Conservation (phyloP, 768 basidiomycete species). For the Kwoniella sp. region DNA sequence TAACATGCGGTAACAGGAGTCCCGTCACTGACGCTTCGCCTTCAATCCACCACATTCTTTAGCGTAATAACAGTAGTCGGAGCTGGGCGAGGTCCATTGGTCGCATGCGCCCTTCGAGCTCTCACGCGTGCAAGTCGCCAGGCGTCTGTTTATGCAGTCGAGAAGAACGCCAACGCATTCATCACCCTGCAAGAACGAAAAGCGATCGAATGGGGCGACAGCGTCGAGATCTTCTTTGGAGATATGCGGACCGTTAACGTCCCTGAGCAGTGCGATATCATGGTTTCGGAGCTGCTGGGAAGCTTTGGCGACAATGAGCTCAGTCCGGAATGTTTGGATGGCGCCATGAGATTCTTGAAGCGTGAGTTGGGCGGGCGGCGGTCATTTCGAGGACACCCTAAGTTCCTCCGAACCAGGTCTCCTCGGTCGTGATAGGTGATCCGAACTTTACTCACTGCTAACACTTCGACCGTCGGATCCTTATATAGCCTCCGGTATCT, state of each 20-base stretch:
- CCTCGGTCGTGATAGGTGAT: conserved; percentile 7
- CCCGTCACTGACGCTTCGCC: neutral
- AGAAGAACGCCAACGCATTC: conserved; percentile 95
- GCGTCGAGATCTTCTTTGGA: conserved; percentile 81
- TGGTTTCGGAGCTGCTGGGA: conserved; percentile 93
- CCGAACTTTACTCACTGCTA: neutral
- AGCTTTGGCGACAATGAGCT: conserved; percentile 99
- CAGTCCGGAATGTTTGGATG: conserved; percentile 96
- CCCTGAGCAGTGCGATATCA: conserved; percentile 85
- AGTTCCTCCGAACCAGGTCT: neutral
- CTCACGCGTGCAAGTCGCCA: conserved; percentile 67
- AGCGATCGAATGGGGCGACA: conserved; percentile 76
- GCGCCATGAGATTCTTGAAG: conserved; percentile 90
- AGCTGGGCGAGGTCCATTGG: conserved; percentile 90
- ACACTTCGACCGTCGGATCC: neutral
- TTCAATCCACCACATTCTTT: conserved; percentile 7
- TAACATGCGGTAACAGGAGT: neutral
- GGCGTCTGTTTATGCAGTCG: conserved; percentile 79
- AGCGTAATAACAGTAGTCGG: conserved; percentile 90
- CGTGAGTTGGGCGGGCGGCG: conserved; percentile 60
- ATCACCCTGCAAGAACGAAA: conserved; percentile 80
- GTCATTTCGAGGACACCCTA: neutral
- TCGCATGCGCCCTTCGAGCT: conserved; percentile 79
- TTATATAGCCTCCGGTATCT: conserved; percentile 82
- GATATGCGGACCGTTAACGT: conserved; percentile 86